phyloP scores from a whole-genome alignment of 768 basidiomycete species.

The Lactarius psammicola region DNA sequence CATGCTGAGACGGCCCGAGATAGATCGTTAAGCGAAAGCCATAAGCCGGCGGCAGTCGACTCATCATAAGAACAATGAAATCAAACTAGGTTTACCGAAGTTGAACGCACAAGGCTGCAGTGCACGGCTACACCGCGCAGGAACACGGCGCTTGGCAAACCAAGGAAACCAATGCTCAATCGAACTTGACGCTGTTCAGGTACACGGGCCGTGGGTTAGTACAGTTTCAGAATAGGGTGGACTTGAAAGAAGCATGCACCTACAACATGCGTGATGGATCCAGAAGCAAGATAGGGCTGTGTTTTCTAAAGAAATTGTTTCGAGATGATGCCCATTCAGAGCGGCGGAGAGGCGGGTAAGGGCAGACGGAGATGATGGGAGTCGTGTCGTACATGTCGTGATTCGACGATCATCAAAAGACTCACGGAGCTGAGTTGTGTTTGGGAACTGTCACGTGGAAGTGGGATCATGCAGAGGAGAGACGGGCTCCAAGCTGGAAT shows the following conservation, averaged over 20 bases:
- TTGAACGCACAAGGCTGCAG: slow-evolving; percentile 17
- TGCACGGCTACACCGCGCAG: slow-evolving; percentile 24
- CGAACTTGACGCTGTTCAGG: slow-evolving; percentile 1
- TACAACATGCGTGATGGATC: slow-evolving; percentile 26
- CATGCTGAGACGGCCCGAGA: slow-evolving; percentile 17
- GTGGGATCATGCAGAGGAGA: neutral
- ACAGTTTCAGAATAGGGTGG: slow-evolving; percentile 6
- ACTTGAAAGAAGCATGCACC: slow-evolving; percentile 15
- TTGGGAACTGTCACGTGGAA: neutral
- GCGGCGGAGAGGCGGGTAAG: neutral
- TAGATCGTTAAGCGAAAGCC: slow-evolving; percentile 22
- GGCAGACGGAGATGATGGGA: slow-evolving; percentile 6
- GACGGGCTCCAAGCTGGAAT: neutral
- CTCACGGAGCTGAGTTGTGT: neutral
- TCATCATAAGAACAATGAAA: slow-evolving; percentile 12
- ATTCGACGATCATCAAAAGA: slow-evolving; percentile 7
- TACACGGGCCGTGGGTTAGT: slow-evolving; percentile 4
- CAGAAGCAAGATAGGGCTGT: slow-evolving; percentile 14
- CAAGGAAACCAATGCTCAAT: neutral
- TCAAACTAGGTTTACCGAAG: slow-evolving; percentile 27
- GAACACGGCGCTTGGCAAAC: slow-evolving; percentile 19
- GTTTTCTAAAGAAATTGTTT: slow-evolving; percentile 2
- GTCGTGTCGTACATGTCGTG: slow-evolving; percentile 9
- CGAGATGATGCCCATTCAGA: neutral
- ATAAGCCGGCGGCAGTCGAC: slow-evolving; percentile 24